Base-by-base conservation (phyloP, 345 rosid genomes). In the Xanthoceras sorbifolium region DNA sequence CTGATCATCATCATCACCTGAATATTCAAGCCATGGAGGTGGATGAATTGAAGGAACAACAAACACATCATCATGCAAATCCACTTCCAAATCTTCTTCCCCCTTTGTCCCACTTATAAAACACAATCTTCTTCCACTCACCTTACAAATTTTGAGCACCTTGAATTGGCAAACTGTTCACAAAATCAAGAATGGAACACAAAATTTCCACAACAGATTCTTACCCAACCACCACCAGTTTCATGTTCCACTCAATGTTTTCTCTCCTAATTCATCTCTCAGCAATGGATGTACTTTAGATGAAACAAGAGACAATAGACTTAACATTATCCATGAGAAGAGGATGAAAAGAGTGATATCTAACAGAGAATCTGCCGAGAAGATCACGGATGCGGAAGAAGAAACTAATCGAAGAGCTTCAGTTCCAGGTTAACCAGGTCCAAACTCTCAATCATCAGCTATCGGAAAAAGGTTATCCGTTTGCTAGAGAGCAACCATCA, bases 281-380 rank as follows among this genome's bases (percentile, higher is more conserved):
- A 72, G 70, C 69, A 68, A 52, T 20, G 82, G 71, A 61, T 69
- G 83, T 70, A 77, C 77, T 67, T 64, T 73, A 64, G 65, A 83
- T 32, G 86, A 86, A 57, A 65, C 25, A 48, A 80, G 74, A 65
- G 76, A 46, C 60, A 71, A 40, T 31, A 61, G 77, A 12, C 66
- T 74, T 9, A 74, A 73, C 12, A 64, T 67, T 22, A 23, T 77
- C 48, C 80, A 88, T 11, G 98, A 89, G 71, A 91, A 76, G 79
- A 88, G 89, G 77, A 80, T 84, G 17, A 93, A 88, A 74, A 86
- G 97, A 83, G 89, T 87, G 86, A 84, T 87, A 60, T 91, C 97
- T 7, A 93, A 93, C 85, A 72, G 94, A 42, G 98, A 92, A 84
- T 90, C 94, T 6, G 95, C 98, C 20, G n/a, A 79, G 89, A 78